Evolutionary conservation across 148 eudicot species (phyloP), one percentile per base, ranked within the genome.

Genomic region (Camellia granthamiana): DNA sequence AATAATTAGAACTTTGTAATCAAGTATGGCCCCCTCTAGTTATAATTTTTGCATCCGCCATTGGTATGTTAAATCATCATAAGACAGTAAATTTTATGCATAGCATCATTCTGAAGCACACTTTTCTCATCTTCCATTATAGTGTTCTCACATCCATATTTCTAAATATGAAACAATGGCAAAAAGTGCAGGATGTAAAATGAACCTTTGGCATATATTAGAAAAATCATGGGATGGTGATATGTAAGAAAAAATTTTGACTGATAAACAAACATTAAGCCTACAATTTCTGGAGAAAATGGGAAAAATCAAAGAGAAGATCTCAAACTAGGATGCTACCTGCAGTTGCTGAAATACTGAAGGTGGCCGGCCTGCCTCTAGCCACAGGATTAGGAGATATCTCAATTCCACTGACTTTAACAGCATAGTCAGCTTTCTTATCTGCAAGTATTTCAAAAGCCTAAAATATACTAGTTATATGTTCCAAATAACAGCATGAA

Each of bases 351-450:
- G 88, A 67, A 68, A 90, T 84, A 58, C 75, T 84, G 67, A 93
- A 91, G 72, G 88, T 87, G 67, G 97, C 86, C 12, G 82, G 83
- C 56, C 65, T 65, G 56, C 94, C 94, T 82, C 88, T 84, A 51
- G 84, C 75, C 7, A 93, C 82, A 30, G 94, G 97, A 75, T 87
- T 75, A 62, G 97, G 94, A 46, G 85, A 78, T 79, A 93, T 89
- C 66, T 88, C 90, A 70, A 93, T 85, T 78, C 87, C 87, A 47
- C 85, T 84, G 67, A 93, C 87, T 79, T 88, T 89, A 69, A 93
- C 91, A 47, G 82, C 84, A 86, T 91, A 91, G 67, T 86, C 74
- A 72, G 75, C 85, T 49, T 84, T 83, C 83, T 87, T 88, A 87
- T 86, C 97, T 93, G 91, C 84, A 81, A 60, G 47, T 1, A 59